phyloP scores from a whole-genome alignment of 768 basidiomycete species.

The Psilocybe azurescens region DNA sequence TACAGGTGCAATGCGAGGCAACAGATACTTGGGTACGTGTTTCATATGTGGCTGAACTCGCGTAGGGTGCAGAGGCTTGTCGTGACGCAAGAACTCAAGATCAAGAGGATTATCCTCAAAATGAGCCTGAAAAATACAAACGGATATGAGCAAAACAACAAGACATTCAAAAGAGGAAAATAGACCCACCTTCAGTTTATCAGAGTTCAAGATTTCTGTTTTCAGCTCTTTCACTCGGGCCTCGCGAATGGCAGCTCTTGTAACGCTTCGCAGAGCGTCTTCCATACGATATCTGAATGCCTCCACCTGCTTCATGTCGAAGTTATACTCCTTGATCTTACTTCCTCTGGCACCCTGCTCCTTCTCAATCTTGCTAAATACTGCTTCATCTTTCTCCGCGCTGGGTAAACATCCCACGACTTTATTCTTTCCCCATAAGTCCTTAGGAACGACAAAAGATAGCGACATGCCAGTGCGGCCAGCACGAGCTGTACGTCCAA shows the following conservation, averaged over 20 bases:
- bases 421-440: slow-evolving; percentile 76
- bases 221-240: slow-evolving; percentile 94
- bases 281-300: slow-evolving; percentile 99
- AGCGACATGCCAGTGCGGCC: slow-evolving; percentile 92
- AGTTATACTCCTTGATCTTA: slow-evolving; percentile 86
- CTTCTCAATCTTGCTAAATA: slow-evolving; percentile 78
- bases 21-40: slow-evolving; percentile 90
- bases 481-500: slow-evolving; percentile 96
- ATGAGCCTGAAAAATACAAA: slow-evolving; percentile 72
- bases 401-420: slow-evolving; percentile 72
- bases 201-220: slow-evolving; percentile 91
- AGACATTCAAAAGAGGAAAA: not conserved
- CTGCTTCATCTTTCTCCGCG: slow-evolving; percentile 75
- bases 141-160: not conserved
- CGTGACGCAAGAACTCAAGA: slow-evolving; percentile 90
- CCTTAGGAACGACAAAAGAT: slow-evolving; percentile 80
- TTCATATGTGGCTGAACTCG: slow-evolving; percentile 95
- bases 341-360: slow-evolving; percentile 68
- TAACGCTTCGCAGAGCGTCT: slow-evolving; percentile 90
- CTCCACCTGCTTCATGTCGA: slow-evolving; percentile 96
- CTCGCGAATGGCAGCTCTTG: slow-evolving; percentile 84
- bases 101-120: slow-evolving; percentile 97
- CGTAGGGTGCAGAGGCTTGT: slow-evolving; percentile 91
- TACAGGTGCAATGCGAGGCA: slow-evolving; percentile 80
- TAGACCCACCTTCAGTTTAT: slow-evolving; percentile 86